Conservation (phyloP, 495 filamentous ascomycete species). For the Clohesyomyces aquaticus region DNA sequence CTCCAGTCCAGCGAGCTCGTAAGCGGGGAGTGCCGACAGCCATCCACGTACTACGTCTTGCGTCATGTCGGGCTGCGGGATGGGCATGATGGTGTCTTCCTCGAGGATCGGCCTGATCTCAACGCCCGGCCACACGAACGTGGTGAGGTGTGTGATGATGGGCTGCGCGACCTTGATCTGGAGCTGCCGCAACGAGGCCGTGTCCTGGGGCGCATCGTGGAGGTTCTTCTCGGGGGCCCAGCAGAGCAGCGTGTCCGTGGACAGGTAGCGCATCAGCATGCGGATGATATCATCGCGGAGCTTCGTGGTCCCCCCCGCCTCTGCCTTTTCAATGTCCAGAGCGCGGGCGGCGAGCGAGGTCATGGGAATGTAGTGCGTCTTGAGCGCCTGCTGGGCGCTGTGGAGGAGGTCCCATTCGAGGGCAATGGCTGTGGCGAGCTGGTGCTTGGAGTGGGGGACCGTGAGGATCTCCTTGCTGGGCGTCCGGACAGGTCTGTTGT, state of each 20-base stretch:
- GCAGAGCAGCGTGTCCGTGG: slow-evolving; percentile 93
- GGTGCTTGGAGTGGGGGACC: slow-evolving; percentile 72
- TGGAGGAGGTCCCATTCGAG: slow-evolving; percentile 89
- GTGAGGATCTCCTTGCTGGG: slow-evolving; percentile 68
- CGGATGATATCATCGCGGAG: slow-evolving; percentile 63
- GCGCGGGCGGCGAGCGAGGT: slow-evolving; percentile 83
- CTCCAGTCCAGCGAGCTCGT: slow-evolving; percentile 87
- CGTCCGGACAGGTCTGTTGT: slow-evolving; percentile 79
- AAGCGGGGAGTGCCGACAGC: slow-evolving; percentile 69
- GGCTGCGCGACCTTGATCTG: slow-evolving; percentile 69
- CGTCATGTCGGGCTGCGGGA: slow-evolving; percentile 69
- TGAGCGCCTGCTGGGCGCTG: slow-evolving; percentile 74
- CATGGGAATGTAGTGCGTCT: slow-evolving; percentile 83
- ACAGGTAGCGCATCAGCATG: slow-evolving; percentile 79
- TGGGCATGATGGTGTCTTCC: slow-evolving; percentile 70
- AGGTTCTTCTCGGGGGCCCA: slow-evolving; percentile 71
- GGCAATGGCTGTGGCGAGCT: slow-evolving; percentile 84
- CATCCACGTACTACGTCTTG: slow-evolving; percentile 76
- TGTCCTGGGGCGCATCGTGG: slow-evolving; percentile 40
- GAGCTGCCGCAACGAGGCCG: slow-evolving; percentile 66
- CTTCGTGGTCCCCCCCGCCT: slow-evolving; percentile 53
- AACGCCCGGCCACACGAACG: slow-evolving; percentile 82
- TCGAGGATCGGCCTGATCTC: slow-evolving; percentile 77
- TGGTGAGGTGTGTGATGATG: slow-evolving; percentile 70
- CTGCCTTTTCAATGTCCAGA: slow-evolving; percentile 72